Evolutionary conservation across 106 monocot genomes (phyloP), one percentile per base, ranked within the genome.

Genomic region (Apostasia shenzhenica): DNA sequence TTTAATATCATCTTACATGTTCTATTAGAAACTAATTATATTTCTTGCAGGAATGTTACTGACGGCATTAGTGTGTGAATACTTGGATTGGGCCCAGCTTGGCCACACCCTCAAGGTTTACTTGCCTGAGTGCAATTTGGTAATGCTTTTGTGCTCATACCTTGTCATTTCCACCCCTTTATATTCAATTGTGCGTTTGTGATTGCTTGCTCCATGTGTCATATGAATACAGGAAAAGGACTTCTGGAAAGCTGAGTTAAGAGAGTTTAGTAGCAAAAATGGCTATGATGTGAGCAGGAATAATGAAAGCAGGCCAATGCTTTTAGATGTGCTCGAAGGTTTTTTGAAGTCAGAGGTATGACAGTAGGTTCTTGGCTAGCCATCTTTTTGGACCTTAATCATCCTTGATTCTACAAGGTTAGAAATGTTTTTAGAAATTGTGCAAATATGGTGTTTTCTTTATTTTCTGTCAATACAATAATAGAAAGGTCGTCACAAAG

Each of bases 281-380:
- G 82, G 82, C 39, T 73, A 59, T 77, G 86, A 86, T 8, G n/a
- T 73, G 59, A 79, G 63, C 44, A 85, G 76, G 73, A 86, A 54
- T 74, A 54, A 59, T 9, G 86, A 82, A 55, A 86, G 76, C 67
- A 75, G 79, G 8, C 86, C 86, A 7, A 9, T 86, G 48, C 82
- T 86, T 68, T 70, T 86, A 46, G 86, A 86, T 77, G 79, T 86
- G 70, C 78, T 86, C 76, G 86, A 86, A 82, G 86, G 86, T 42
- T 82, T 69, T 59, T 67, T 86, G 9, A 86, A 86, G 71, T 86
- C 69, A 79, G 86, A 86, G 86, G 86, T 86, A 59, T 57, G 70
- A 13, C 14, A 41, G 3, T 78, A 26, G 10, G 63, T 14, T 26
- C 26, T 14, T 59, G 11, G 42, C 48, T 40, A 60, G 43, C 43